Evolutionary conservation across 164 flowering plant species (phyloP), one percentile per base, ranked within the genome.

Genomic region (Umbilicus rupestris): DNA sequence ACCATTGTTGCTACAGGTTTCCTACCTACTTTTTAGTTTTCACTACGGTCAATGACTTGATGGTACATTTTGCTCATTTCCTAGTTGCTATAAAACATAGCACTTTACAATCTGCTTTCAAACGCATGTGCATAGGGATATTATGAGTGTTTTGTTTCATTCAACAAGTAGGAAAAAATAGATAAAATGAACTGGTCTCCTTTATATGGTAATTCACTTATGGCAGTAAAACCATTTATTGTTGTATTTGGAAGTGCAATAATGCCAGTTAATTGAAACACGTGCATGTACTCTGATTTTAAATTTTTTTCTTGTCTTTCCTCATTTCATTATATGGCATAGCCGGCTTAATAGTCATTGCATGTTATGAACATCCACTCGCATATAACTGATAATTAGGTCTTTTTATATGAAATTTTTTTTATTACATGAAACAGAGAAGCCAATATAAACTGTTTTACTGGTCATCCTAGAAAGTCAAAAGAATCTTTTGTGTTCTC

Each of bases 1-100:
- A 90, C 96, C 17, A 78, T 85, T 70, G 87, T 83, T 30, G 82
- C 92, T 44, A 83, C 96, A 78, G 93, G 98, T 88, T n/a, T 17
- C 7, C 26, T 65, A 24, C 30, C 0, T 73, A 1, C 47, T 19
- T 45, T 28, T 12, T 73, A 1, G 41, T 19, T 45, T 28, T 12
- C 4, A 35, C 17, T 62, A 16, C 10, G 30, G 46, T 22, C 20
- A 30, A 30, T 1, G 47, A 63, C 39, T 49, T 20, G 29, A 4
- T n/a, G n/a, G n/a, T 24, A 41, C 44, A 2, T 39, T 30, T 29
- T 49, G 29, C n/a, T 41, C 58, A 2, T 17, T n/a, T 55, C 29
- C 28, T 35, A 16, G 31, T 39, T 62, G 17, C 16, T 39, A 46
- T 20, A n/a, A 63, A 35, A 50, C 29, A 50, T 50, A 22, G 26